Conservation (phyloP, 2,329 filamentous ascomycete species). For the Daldinia sp. region DNA sequence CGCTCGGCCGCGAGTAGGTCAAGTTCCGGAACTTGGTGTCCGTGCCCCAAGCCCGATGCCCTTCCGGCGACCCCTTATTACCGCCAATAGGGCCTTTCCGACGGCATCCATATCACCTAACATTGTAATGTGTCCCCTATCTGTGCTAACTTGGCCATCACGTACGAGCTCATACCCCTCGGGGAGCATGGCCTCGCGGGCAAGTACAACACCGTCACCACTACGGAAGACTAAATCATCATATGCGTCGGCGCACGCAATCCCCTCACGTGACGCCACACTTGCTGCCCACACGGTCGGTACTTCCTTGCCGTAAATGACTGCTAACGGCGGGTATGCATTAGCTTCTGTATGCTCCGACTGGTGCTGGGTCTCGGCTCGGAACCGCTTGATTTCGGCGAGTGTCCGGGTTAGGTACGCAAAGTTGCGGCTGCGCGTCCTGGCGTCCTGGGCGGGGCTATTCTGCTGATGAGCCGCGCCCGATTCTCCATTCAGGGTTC, state of each 20-base stretch:
- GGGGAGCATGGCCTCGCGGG: slow-evolving; percentile 85
- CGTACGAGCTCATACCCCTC: slow-evolving; percentile 77
- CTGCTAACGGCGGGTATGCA: slow-evolving; percentile 79
- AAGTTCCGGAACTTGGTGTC: not conserved
- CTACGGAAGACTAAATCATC: slow-evolving; percentile 87
- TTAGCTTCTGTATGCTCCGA: slow-evolving; percentile 70
- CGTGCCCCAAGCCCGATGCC: slow-evolving; percentile 71
- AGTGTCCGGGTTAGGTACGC: slow-evolving; percentile 81
- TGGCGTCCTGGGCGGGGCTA: slow-evolving; percentile 49
- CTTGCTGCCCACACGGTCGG: slow-evolving; percentile 86
- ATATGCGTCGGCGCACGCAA: slow-evolving; percentile 79
- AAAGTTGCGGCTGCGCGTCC: slow-evolving; percentile 59
- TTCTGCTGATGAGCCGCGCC: slow-evolving; percentile 35
- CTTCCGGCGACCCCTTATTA: slow-evolving; percentile 71
- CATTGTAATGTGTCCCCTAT: slow-evolving; percentile 87
- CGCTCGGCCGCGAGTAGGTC: not conserved
- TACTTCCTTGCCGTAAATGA: slow-evolving; percentile 86
- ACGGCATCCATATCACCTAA: slow-evolving; percentile 85
- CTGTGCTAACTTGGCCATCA: slow-evolving; percentile 78
- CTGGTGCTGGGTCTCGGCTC: slow-evolving; percentile 73
- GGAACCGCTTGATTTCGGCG: slow-evolving; percentile 75
- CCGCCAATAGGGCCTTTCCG: slow-evolving; percentile 74
- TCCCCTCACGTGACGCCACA: slow-evolving; percentile 76
- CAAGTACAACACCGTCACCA: slow-evolving; percentile 89
- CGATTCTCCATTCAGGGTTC: slow-evolving; percentile 44